Evolutionary conservation across 1,284 basidiomycete genomes (phyloP).

Genomic region (Malassezia sp.): DNA sequence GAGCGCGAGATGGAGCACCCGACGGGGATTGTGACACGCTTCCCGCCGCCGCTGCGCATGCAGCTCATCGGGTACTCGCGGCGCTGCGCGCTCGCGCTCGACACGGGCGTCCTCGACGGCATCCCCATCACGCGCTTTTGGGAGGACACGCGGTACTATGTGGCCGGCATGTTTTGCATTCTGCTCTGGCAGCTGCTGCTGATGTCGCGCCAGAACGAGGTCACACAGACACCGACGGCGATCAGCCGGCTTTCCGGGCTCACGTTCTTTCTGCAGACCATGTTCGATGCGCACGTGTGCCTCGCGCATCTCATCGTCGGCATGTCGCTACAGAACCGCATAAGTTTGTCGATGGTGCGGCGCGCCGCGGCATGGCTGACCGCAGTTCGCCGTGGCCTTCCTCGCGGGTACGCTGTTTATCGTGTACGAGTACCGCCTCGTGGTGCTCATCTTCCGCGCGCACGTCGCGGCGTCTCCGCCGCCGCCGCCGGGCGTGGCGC

Average conservation of each 20-base stretch:
- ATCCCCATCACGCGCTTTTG: conserved; percentile 4
- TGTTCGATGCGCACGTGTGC: conserved; percentile 9
- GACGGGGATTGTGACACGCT: neutral
- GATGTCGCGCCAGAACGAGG: conserved; percentile 5
- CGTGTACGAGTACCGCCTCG: conserved; percentile 9
- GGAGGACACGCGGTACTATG: conserved; percentile 9
- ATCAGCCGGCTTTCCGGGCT: conserved; percentile 4
- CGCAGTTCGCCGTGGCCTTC: conserved; percentile 5
- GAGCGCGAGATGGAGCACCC: conserved; percentile 7
- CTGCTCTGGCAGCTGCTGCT: conserved; percentile 8
- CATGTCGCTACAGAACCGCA: neutral
- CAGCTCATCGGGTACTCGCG: neutral
- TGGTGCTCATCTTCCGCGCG: neutral
- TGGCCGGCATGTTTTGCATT: conserved; percentile 7
- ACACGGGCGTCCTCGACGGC: neutral
- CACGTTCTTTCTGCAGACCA: conserved; percentile 6
- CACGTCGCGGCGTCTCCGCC: neutral
- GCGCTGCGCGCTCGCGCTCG: conserved; percentile 1
- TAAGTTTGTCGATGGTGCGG: neutral
- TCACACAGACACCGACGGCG: conserved; percentile 6
- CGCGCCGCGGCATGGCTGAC: neutral
- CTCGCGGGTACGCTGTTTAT: conserved; percentile 7
- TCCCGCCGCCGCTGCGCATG: neutral
- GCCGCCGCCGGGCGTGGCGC: neutral
- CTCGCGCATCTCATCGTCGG: conserved; percentile 7